Conservation (phyloP, 768 basidiomycete genomes). For the Cubamyces sp. region DNA sequence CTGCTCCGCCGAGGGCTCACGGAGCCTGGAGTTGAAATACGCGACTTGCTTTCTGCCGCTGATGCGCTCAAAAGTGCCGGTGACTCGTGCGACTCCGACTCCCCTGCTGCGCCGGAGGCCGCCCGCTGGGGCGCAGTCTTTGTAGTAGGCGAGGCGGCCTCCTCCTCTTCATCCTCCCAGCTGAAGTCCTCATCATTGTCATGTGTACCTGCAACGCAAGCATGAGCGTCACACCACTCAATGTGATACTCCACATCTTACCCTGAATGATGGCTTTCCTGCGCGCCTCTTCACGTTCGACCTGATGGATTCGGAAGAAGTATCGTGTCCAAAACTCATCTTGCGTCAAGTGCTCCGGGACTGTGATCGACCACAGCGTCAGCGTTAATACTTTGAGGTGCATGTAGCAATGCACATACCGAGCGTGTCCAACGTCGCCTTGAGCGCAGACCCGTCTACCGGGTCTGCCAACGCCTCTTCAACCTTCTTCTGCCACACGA, state of each 20-base stretch:
- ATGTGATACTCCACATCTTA: constrained; percentile 34
- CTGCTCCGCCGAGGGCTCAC: constrained; percentile 38
- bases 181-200: constrained; percentile 87
- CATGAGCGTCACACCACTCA: not conserved
- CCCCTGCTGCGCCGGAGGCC: not conserved
- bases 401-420: constrained; percentile 48
- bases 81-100: not conserved
- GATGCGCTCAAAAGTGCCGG: constrained; percentile 14
- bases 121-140: not conserved
- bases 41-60: constrained; percentile 18
- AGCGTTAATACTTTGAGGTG: not conserved
- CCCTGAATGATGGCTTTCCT: constrained; percentile 79
- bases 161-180: constrained; percentile 95
- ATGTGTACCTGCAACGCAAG: constrained; percentile 48
- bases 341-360: constrained; percentile 65
- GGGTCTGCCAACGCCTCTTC: constrained; percentile 52
- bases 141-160: constrained; percentile 35
- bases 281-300: constrained; percentile 75
- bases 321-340: constrained; percentile 85
- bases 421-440: constrained; percentile 55
- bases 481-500: constrained; percentile 59
- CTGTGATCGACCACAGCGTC: constrained; percentile 41
- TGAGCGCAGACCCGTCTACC: constrained; percentile 55
- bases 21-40: constrained; percentile 28
- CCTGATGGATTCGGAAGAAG: constrained; percentile 87